A percentile compares a stretch with the other conserved stretches of the same genome.
These are phyloP conservation scores for Botrytis deweyae DNA, from an alignment of 2,329 filamentous ascomycete species.

Conservation along the genomic window DNA sequence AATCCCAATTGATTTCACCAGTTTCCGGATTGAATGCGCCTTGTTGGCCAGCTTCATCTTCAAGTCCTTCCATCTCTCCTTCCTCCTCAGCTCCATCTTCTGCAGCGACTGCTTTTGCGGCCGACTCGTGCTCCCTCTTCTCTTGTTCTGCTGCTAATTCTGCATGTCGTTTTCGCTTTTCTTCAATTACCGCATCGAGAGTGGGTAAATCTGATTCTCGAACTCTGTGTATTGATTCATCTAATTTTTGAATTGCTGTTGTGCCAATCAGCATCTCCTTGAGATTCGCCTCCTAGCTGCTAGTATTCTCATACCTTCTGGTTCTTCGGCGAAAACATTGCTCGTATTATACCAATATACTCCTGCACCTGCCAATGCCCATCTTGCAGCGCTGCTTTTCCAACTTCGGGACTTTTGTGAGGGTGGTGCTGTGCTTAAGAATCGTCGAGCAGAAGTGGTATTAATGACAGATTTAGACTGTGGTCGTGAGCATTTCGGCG, in stretches of 20 bases:
- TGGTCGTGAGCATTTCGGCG: slow-evolving; percentile 31
- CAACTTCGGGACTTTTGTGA: slow-evolving; percentile 72
- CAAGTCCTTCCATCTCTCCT: slow-evolving; percentile 54
- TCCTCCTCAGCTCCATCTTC: slow-evolving; percentile 28
- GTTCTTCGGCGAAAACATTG: slow-evolving; percentile 80
- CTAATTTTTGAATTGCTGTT: slow-evolving; percentile 39
- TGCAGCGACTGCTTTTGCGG: slow-evolving; percentile 27
- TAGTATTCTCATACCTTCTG: slow-evolving; percentile 59
- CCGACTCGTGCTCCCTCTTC: slow-evolving; percentile 27
- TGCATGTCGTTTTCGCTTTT: slow-evolving; percentile 51
- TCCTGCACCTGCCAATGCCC: slow-evolving; percentile 71
- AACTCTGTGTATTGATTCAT: slow-evolving; percentile 39
- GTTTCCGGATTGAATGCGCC: slow-evolving; percentile 98
- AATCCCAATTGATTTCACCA: slow-evolving; percentile 99
- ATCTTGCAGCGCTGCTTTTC: slow-evolving; percentile 73
- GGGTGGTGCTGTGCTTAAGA: slow-evolving; percentile 55
- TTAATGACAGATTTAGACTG: slow-evolving; percentile 25
- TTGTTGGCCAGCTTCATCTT: slow-evolving; percentile 81
- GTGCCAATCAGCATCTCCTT: slow-evolving; percentile 28
- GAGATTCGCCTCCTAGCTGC: neutral
- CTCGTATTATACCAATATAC: slow-evolving; percentile 96
- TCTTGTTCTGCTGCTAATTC: slow-evolving; percentile 34
- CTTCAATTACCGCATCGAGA: slow-evolving; percentile 64
- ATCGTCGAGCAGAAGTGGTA: slow-evolving; percentile 44
- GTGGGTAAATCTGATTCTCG: slow-evolving; percentile 58